Conservation (phyloP, 2,329 filamentous ascomycete species). For the Epichloe hybrida region DNA sequence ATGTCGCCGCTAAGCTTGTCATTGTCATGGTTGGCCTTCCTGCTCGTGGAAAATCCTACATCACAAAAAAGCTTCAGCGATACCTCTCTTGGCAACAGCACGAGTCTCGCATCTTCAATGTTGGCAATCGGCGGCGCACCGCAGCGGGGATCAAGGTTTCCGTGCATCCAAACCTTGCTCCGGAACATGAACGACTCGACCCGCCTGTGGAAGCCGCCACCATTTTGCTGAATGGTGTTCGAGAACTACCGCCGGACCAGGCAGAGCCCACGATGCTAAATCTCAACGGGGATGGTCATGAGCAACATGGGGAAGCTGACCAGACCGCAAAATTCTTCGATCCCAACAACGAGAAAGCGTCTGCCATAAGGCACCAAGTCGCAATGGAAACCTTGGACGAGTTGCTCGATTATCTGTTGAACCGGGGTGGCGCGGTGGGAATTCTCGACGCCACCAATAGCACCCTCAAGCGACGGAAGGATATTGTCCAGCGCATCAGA, state of each 20-base stretch:
- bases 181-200: conserved; percentile 26
- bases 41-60: conserved; percentile 93
- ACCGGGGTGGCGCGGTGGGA: conserved; percentile 72
- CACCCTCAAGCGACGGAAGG: conserved; percentile 71
- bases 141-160: conserved; percentile 47
- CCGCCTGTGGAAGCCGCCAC: conserved; percentile 39
- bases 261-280: conserved; percentile 26
- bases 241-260: conserved; percentile 13
- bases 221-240: conserved; percentile 43
- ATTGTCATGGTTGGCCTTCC: conserved; percentile 98
- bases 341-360: conserved; percentile 69
- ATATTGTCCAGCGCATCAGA: conserved; percentile 73
- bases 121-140: conserved; percentile 77
- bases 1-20: conserved; percentile 91
- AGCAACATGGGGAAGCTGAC: conserved; percentile 44
- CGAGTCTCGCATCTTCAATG: conserved; percentile 92
- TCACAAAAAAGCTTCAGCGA: conserved; percentile 97
- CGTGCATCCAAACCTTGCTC: conserved; percentile 18
- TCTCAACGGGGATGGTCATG: conserved; percentile 15
- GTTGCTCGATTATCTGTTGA: conserved; percentile 75
- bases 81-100: conserved; percentile 98
- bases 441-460: conserved; percentile 98
- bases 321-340: conserved; percentile 93
- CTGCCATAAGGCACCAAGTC: conserved; percentile 77
- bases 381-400: conserved; percentile 89